Conservation (phyloP, 768 basidiomycete genomes). For the Mycena maculata region DNA sequence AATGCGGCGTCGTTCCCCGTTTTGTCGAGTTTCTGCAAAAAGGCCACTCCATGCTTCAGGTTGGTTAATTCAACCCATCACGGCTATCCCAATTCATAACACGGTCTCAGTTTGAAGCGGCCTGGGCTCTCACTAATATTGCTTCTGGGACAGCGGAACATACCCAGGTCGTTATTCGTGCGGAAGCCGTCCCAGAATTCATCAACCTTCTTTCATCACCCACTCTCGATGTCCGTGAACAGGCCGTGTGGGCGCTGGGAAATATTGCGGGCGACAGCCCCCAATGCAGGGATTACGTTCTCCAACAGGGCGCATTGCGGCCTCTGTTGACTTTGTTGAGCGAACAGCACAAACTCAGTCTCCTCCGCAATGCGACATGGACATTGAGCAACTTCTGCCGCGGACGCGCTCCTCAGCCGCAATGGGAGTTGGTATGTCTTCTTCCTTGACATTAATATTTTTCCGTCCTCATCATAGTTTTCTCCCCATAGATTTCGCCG, state of each 20-base stretch:
- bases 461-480: too few species aligned
- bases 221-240: constrained; percentile 96
- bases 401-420: constrained; percentile 97
- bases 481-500: constrained; percentile 90
- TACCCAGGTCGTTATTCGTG: constrained; percentile 96
- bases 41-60: constrained; percentile 88
- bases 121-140: constrained; percentile 98
- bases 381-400: constrained; percentile 99
- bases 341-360: constrained; percentile 98
- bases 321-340: constrained; percentile 89
- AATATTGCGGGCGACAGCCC: constrained; percentile 99
- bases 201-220: constrained; percentile 94
- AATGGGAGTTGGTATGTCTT: constrained; percentile 90
- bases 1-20: constrained; percentile 95
- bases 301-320: constrained; percentile 91
- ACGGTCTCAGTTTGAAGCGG: constrained; percentile 89
- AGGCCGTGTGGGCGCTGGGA: constrained; percentile 99
- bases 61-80: constrained; percentile 41
- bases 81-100: neutral
- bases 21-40: constrained; percentile 94
- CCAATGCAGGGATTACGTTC: constrained; percentile 96
- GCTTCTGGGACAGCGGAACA: constrained; percentile 98
- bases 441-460: constrained; percentile 15
- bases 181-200: constrained; percentile 95
- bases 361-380: constrained; percentile 99